Conservation (phyloP, 805 yeast species). For the Tetrapisispora fleetii region DNA sequence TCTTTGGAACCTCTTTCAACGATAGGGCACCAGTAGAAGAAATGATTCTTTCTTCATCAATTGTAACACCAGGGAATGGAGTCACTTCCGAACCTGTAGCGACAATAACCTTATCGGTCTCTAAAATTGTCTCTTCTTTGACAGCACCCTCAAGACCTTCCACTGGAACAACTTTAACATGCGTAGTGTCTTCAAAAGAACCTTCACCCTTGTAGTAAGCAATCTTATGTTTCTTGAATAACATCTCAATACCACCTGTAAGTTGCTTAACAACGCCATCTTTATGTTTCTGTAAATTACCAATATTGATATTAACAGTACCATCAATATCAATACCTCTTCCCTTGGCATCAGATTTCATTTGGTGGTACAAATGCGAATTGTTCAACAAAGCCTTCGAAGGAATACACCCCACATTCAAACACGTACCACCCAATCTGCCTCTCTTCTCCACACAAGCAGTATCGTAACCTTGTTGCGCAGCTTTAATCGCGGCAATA, state of each 20-base stretch:
- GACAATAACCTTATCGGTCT: slow-evolving; percentile 80
- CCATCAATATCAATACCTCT: slow-evolving; percentile 82
- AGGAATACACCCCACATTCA: slow-evolving; percentile 98
- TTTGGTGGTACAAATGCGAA: slow-evolving; percentile 84
- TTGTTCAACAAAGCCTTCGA: slow-evolving; percentile 92
- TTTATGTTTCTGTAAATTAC: slow-evolving; percentile 80
- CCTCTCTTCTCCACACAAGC: slow-evolving; percentile 98
- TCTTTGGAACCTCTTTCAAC: slow-evolving; percentile 85
- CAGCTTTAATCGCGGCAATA: slow-evolving; percentile 97
- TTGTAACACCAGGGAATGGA: slow-evolving; percentile 95
- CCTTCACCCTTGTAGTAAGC: slow-evolving; percentile 92
- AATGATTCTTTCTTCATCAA: slow-evolving; percentile 95
- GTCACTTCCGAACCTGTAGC: slow-evolving; percentile 99
- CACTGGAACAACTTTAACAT: slow-evolving; percentile 69
- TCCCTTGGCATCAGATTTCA: slow-evolving; percentile 68
- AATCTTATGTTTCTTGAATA: slow-evolving; percentile 92
- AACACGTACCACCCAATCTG: slow-evolving; percentile 92
- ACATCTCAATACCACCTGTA: slow-evolving; percentile 89
- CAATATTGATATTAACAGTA: slow-evolving; percentile 67
- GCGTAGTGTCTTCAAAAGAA: slow-evolving; percentile 72
- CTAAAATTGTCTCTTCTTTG: slow-evolving; percentile 50
- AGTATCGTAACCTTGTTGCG: slow-evolving; percentile 87
- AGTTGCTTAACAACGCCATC: slow-evolving; percentile 80
- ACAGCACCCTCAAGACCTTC: slow-evolving; percentile 73
- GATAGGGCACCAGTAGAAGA: slow-evolving; percentile 88